Conservation (phyloP, 768 basidiomycete species). For the Amanita molliuscula region DNA sequence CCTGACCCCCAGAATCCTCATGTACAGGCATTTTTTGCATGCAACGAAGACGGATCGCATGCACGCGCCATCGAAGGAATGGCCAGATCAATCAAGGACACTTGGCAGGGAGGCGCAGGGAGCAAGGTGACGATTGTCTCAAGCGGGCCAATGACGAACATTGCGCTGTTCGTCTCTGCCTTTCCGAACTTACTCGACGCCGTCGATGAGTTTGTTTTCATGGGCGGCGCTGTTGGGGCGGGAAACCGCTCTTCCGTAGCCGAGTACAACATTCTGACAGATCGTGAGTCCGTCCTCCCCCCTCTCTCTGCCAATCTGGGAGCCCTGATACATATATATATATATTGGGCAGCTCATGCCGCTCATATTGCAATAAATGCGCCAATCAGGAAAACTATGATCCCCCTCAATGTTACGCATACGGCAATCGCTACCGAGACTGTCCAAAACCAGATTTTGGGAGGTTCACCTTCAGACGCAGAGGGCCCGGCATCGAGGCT, state of each 20-base stretch:
- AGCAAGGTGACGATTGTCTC: conserved; percentile 61
- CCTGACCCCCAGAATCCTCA: conserved; percentile 35
- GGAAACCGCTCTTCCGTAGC: conserved; percentile 76
- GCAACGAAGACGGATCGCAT: conserved; percentile 26
- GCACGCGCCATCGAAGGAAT: conserved; percentile 64
- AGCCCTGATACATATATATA: no score
- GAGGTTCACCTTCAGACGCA: conserved; percentile 15
- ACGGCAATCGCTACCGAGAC: conserved; percentile 60
- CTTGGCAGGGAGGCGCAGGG: conserved; percentile 51
- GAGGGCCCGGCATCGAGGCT: conserved; percentile 36
- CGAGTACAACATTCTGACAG: conserved; percentile 77
- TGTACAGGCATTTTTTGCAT: conserved; percentile 41
- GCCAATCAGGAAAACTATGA: conserved; percentile 62
- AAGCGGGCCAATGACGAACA: conserved; percentile 80
- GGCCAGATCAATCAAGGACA: conserved; percentile 37
- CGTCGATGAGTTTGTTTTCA: conserved; percentile 68
- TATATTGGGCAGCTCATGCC: conserved; percentile 80
- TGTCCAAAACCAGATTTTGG: conserved; percentile 44
- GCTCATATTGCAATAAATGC: conserved; percentile 71
- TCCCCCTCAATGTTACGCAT: conserved; percentile 85
- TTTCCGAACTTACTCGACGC: conserved; percentile 42
- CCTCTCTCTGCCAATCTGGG: background rate
- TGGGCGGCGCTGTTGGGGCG: conserved; percentile 86
- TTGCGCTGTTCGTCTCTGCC: conserved; percentile 53
- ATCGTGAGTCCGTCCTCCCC: conserved; percentile 41